Base-by-base conservation (phyloP, 352 stramenopile genomes). In the Phytopythium delawarense region DNA sequence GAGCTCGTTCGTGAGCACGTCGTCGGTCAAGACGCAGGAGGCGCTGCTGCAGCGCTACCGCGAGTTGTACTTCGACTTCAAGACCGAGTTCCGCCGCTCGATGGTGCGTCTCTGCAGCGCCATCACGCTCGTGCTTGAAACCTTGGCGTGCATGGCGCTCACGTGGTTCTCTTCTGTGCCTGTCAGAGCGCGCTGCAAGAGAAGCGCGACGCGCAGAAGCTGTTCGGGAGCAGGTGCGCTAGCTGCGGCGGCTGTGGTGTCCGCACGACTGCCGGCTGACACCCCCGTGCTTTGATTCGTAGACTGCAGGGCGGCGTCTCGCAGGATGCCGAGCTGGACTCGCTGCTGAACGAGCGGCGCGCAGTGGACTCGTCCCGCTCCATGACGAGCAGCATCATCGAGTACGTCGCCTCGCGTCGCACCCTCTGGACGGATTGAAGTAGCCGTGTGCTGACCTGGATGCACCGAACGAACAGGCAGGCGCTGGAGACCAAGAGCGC, bases 41-140 rank as follows among this genome's bases (percentile, higher is more conserved):
- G 88, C 88, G 5, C 73, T 98, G 51, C 74, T 98, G 39, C 95
- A 98, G 74, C 84, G 96, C 46, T 99, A 99, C 72, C 87, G 94
- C 30, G 95, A 98, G 74, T 88, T 98, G 57, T 87, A 98, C 50
- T 98, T 98, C 64, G 94, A 99, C 75, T 97, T 97, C 40, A 96
- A 92, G 40, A 95, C 87, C 25, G 94, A 99, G 71, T 99, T 98
- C 70, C 87, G 96, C 69, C 81, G 85, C 30, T 91, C 85, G 0
- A 89, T 91, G 78, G 87, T 94, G 62, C 54, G 67, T 46, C 46
- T 2, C 12, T 35, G 4, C 9, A 8, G 15, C 18, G 4, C 7
- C 7, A 37, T 12, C 2, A 21, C 9, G 21, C 1, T 7, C 12
- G 15, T 23, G 40, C 13, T 15, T 25, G 21, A 39, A 15, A 52